Percentiles rank a stretch among this genome's conserved stretches.
Conservation (phyloP, 2,329 filamentous ascomycete species). For the Penicillium sp. region DNA sequence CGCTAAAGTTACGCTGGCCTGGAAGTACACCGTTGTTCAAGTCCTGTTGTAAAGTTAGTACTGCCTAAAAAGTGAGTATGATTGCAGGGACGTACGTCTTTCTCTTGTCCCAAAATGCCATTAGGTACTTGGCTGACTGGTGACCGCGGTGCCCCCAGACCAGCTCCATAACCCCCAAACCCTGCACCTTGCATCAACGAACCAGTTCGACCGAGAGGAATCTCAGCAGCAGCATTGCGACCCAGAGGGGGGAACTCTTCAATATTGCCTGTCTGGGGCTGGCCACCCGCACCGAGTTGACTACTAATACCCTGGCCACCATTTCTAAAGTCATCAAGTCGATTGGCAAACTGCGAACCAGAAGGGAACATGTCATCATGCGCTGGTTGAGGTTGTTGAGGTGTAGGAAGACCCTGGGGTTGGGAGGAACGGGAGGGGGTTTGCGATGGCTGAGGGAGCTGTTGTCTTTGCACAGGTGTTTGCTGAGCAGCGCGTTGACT, state of each 20-base stretch:
- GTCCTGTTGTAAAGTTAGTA: constrained; percentile 34
- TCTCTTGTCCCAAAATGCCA: constrained; percentile 45
- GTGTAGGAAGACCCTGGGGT: constrained; percentile 41
- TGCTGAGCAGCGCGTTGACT: constrained; percentile 56
- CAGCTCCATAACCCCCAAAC: constrained; percentile 42
- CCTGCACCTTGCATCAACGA: constrained; percentile 53
- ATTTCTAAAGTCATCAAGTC: constrained; percentile 57
- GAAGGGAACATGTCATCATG: constrained; percentile 51
- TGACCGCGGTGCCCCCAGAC: constrained; percentile 43
- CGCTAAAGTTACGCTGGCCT: constrained; percentile 34
- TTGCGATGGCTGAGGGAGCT: constrained; percentile 46
- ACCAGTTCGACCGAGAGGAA: constrained; percentile 51
- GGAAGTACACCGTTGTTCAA: constrained; percentile 35
- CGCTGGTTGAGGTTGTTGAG: constrained; percentile 47
- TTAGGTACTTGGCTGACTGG: constrained; percentile 46
- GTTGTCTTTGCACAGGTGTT: constrained; percentile 55
- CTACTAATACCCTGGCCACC: constrained; percentile 56
- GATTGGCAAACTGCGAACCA: constrained; percentile 52
- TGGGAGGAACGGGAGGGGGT: constrained; percentile 43
- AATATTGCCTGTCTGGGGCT: constrained; percentile 57
- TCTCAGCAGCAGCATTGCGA: constrained; percentile 52
- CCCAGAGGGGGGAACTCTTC: constrained; percentile 63
- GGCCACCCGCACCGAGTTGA: constrained; percentile 50
- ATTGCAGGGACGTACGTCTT: constrained; percentile 31
- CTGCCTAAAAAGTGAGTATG: not conserved